These are phyloP conservation scores for Scenedesmus sp. DNA, from an alignment of 163 green algal genomes.

Conservation along the genomic window DNA sequence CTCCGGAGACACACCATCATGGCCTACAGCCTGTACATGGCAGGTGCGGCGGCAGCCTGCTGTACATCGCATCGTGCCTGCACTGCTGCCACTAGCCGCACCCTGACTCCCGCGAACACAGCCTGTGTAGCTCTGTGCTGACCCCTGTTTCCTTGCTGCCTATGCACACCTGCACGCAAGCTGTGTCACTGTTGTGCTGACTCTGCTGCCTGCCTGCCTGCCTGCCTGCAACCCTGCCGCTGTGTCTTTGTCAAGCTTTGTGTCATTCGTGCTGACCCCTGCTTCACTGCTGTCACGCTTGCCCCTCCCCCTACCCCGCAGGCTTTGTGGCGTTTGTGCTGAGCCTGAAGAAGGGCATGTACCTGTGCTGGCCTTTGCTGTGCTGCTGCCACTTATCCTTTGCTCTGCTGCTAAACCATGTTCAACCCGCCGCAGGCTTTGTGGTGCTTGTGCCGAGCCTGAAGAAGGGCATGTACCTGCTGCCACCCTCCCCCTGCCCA, in stretches of 20 bases:
- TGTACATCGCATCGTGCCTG: neutral
- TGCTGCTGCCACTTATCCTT: neutral
- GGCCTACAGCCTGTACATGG: conserved; percentile 90
- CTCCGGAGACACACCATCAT: conserved; percentile 88
- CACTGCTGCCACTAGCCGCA: neutral
- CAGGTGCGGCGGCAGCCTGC: conserved; percentile 63
- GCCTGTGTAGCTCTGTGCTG: neutral
- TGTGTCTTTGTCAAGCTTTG: no score
- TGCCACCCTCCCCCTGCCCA: no score
- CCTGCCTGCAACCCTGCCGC: no score
- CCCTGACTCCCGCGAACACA: no score
- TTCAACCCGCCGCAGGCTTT: conserved; percentile 75
- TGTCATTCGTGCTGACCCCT: no score
- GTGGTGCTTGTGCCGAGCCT: conserved; percentile 96
- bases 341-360: conserved; percentile 90
- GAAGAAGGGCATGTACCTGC: conserved; percentile 88
- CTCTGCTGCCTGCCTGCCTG: neutral
- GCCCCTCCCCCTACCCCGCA: conserved; percentile 39
- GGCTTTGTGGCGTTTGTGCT: conserved; percentile 97
- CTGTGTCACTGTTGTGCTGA: neutral
- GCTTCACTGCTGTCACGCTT: no score
- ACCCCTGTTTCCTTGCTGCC: no score
- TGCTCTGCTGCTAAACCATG: neutral
- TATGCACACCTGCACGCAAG: neutral
- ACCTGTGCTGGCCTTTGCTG: conserved; percentile 68